Percentiles rank a stretch among this genome's conserved stretches.
phyloP scores from a whole-genome alignment of 371 early-diverging fungal genomes.

The Apophysomyces ossiformis region DNA sequence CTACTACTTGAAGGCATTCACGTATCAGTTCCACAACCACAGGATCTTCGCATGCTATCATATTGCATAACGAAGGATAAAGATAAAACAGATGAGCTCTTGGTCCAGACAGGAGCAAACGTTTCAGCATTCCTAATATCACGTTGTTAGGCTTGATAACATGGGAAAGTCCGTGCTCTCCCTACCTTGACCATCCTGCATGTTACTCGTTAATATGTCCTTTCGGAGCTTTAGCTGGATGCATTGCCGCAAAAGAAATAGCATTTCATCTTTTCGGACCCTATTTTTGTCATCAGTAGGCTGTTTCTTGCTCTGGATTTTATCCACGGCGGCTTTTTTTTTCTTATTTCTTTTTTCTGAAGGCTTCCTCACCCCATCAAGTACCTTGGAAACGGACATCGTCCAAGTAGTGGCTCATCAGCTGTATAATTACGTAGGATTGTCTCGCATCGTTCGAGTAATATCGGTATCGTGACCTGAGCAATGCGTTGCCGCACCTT shows the following conservation, averaged over 20 bases:
- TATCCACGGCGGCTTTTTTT: neutral
- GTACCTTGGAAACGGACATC: conserved; percentile 81
- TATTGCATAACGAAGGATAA: conserved; percentile 70
- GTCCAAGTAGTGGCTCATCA: conserved; percentile 78
- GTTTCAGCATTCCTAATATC: conserved; percentile 39
- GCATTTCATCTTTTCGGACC: conserved; percentile 77
- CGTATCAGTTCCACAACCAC: conserved; percentile 60
- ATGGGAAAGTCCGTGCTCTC: conserved; percentile 3
- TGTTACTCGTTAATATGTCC: conserved; percentile 37
- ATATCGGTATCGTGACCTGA: conserved; percentile 65
- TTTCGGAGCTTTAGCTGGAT: conserved; percentile 64
- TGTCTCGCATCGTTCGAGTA: conserved; percentile 72
- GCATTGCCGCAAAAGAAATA: conserved; percentile 67
- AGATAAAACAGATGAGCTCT: conserved; percentile 77
- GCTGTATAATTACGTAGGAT: conserved; percentile 71
- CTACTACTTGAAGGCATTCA: conserved; percentile 59
- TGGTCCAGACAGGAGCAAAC: conserved; percentile 60
- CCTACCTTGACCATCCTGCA: conserved; percentile 25
- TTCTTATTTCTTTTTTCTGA: neutral
- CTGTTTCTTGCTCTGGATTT: neutral
- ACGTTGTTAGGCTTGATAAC: conserved; percentile 18
- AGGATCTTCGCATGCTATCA: conserved; percentile 62
- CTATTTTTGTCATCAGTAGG: conserved; percentile 32
- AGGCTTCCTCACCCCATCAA: conserved; percentile 50
- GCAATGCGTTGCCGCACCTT: conserved; percentile 67